Percentiles rank a stretch among this genome's conserved stretches.
Evolutionary conservation across 257 asterid species (phyloP).

Genomic region (Haberlea rhodopensis): DNA sequence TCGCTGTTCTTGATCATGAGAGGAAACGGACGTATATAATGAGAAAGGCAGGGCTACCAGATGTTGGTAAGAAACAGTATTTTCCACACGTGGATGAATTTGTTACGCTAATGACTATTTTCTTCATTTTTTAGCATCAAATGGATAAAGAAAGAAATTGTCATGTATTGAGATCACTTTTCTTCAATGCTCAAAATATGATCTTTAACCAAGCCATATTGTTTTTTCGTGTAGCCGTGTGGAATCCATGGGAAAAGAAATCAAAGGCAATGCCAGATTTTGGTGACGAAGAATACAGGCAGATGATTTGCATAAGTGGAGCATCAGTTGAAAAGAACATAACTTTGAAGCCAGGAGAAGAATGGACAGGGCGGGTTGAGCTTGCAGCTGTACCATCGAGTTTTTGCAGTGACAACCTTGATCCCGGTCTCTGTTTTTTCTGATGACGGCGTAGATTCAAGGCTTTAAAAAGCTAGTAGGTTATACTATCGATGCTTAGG

Average conservation of each 20-base stretch:
- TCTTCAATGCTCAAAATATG: background rate
- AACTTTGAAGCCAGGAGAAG: slow-evolving; percentile 76
- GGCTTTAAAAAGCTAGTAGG: background rate
- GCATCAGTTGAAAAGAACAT: slow-evolving; percentile 76
- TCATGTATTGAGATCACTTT: background rate
- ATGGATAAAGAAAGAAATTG: background rate
- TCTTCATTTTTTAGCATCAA: background rate
- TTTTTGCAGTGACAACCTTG: slow-evolving; percentile 66
- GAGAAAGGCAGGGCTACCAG: slow-evolving; percentile 85
- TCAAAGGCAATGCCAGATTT: slow-evolving; percentile 80
- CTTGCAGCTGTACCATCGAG: slow-evolving; percentile 72
- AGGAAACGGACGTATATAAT: slow-evolving; percentile 76
- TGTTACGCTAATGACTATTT: background rate
- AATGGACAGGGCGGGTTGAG: slow-evolving; percentile 79
- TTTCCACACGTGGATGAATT: background rate
- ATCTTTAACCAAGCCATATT: background rate
- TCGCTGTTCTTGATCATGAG: slow-evolving; percentile 88
- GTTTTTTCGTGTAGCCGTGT: slow-evolving; percentile 47
- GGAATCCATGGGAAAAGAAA: slow-evolving; percentile 98
- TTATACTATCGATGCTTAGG: background rate
- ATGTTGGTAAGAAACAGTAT: slow-evolving; percentile 51
- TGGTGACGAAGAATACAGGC: slow-evolving; percentile 82
- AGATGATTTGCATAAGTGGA: slow-evolving; percentile 79
- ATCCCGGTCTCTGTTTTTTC: slow-evolving; percentile 40
- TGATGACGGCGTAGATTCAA: slow-evolving; percentile 14